These are phyloP conservation scores for Hypoxylon cercidicola DNA, from an alignment of 495 filamentous ascomycete species.

Conservation along the genomic window DNA sequence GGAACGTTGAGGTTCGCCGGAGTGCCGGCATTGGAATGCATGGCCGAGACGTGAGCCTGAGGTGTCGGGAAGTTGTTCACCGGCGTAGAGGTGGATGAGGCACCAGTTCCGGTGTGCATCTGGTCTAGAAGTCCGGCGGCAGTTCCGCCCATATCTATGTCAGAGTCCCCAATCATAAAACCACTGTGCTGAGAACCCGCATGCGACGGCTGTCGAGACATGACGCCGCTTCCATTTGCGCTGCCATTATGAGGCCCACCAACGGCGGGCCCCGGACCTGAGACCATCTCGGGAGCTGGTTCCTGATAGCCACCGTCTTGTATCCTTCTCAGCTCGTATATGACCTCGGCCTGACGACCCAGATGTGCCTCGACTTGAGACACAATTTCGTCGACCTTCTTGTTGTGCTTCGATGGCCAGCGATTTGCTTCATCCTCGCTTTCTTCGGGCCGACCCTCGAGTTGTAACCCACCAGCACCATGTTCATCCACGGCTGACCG, in stretches of 20 bases:
- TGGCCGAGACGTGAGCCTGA: conserved; percentile 53
- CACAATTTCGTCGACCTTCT: conserved; percentile 69
- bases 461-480: conserved; percentile 68
- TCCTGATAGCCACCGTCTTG: conserved; percentile 76
- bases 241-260: conserved; percentile 36
- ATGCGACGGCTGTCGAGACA: conserved; percentile 60
- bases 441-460: conserved; percentile 70
- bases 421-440: conserved; percentile 57
- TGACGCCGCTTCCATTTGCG: conserved; percentile 32
- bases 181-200: conserved; percentile 61
- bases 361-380: conserved; percentile 66
- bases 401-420: conserved; percentile 58
- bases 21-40: conserved; percentile 58
- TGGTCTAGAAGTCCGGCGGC: conserved; percentile 71
- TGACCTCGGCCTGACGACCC: conserved; percentile 64
- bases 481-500: conserved; percentile 65
- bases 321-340: conserved; percentile 72
- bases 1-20: conserved; percentile 54
- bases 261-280: conserved; percentile 23
- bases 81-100: conserved; percentile 63
- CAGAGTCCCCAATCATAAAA: conserved; percentile 64
- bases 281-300: conserved; percentile 54
- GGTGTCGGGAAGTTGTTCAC: conserved; percentile 58
- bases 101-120: conserved; percentile 65
- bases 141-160: conserved; percentile 74